phyloP scores from a whole-genome alignment of 1,284 basidiomycete species.

The Boletus sp. region DNA sequence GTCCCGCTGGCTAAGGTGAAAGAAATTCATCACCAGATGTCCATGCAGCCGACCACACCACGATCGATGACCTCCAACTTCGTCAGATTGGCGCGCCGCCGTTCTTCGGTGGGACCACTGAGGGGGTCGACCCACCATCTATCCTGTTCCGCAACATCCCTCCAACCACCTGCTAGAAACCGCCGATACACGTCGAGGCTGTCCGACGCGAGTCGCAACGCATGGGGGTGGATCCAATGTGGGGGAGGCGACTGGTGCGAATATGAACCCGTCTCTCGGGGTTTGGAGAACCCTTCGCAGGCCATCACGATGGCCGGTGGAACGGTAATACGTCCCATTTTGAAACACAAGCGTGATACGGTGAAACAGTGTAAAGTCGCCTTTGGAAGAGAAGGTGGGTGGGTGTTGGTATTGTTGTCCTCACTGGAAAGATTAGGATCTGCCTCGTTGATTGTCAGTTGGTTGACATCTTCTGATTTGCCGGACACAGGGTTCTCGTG shows the following conservation, averaged over 20 bases:
- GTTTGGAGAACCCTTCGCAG: constrained; percentile 52
- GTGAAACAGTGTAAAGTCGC: constrained; percentile 66
- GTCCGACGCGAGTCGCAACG: constrained; percentile 43
- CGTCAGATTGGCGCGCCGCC: constrained; percentile 44
- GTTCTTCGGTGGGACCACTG: constrained; percentile 50
- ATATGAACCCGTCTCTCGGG: constrained; percentile 30
- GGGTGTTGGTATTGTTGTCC: constrained; percentile 32
- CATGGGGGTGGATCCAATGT: constrained; percentile 49
- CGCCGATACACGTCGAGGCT: constrained; percentile 44
- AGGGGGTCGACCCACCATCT: constrained; percentile 68
- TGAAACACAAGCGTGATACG: constrained; percentile 73
- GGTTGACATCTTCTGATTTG: neutral
- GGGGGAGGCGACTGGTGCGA: constrained; percentile 51
- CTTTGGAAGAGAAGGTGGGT: constrained; percentile 33
- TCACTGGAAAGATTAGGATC: neutral
- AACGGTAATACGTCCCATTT: constrained; percentile 74
- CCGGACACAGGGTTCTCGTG: neutral
- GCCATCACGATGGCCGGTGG: constrained; percentile 66
- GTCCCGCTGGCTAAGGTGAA: neutral
- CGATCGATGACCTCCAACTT: constrained; percentile 44
- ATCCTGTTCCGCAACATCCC: constrained; percentile 50
- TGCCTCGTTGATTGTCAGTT: neutral
- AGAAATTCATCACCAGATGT: neutral
- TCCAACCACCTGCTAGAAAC: constrained; percentile 61
- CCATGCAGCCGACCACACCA: constrained; percentile 45